phyloP scores from a whole-genome alignment of 2,329 filamentous ascomycete species.

The Monosporascus cannonballus region DNA sequence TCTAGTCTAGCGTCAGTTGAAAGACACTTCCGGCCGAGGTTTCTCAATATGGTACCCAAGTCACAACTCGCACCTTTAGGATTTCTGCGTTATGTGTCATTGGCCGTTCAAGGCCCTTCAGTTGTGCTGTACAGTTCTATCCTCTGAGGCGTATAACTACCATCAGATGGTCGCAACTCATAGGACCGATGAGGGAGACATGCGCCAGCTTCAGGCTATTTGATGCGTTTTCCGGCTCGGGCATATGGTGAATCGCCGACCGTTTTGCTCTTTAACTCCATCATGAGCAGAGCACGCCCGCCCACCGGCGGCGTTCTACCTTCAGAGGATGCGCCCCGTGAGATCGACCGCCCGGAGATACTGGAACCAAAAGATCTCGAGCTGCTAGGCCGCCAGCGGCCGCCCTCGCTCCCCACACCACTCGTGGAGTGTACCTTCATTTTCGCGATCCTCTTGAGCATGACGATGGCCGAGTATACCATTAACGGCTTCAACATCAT shows the following conservation, averaged over 20 bases:
- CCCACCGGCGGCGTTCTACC: no score
- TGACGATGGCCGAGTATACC: conserved; percentile 64
- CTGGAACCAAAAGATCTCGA: conserved; percentile 36
- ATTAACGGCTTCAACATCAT: conserved; percentile 73
- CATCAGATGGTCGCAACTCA: no score
- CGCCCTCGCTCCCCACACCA: conserved; percentile 41
- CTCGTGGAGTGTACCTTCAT: conserved; percentile 53
- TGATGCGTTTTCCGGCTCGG: no score
- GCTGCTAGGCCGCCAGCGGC: conserved; percentile 52
- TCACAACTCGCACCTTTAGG: background rate
- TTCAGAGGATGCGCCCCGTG: conserved; percentile 5
- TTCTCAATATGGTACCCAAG: conserved; percentile 1
- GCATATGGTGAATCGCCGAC: no score
- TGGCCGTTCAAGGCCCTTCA: background rate
- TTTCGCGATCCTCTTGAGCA: conserved; percentile 51
- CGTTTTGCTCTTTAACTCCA: no score
- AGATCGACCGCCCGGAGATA: conserved; percentile 11
- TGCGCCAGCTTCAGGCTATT: no score
- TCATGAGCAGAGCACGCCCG: no score
- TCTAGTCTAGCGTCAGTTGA: background rate
- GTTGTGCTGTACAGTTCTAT: no score
- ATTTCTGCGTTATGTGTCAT: background rate
- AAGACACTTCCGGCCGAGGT: background rate
- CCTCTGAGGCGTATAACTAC: no score
- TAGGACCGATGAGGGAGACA: no score